A percentile compares a stretch with the other conserved stretches of the same genome.
Evolutionary conservation across 345 rosid genomes (phyloP).

Genomic region (Cardamine occulta): DNA sequence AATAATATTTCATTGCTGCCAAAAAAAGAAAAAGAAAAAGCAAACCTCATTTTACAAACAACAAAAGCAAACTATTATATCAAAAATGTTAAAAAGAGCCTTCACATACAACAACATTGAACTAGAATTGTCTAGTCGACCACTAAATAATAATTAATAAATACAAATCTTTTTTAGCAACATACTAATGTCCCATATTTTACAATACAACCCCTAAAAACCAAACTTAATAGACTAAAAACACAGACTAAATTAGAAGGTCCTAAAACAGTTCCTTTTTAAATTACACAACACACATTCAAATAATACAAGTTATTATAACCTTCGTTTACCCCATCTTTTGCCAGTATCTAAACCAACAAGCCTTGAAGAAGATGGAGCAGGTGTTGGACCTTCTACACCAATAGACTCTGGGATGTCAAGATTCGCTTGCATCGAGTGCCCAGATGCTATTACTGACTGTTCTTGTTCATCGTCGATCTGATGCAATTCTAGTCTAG

Average conservation of each 20-base stretch:
- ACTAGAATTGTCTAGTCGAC: too few relatives aligned
- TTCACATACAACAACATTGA: too few relatives aligned
- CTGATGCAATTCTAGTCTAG: slow-evolving; percentile 57
- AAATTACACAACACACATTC: slow-evolving; percentile 7
- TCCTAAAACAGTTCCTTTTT: neutral
- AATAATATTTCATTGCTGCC: too few relatives aligned
- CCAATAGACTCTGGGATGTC: slow-evolving; percentile 95
- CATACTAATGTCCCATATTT: neutral
- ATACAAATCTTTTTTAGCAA: neutral
- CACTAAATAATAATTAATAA: neutral
- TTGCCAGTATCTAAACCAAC: slow-evolving; percentile 56
- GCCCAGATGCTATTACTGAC: slow-evolving; percentile 47
- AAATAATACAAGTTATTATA: slow-evolving; percentile 28
- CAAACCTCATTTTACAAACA: too few relatives aligned
- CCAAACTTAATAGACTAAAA: neutral
- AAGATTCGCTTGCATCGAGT: slow-evolving; percentile 59
- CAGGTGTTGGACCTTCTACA: slow-evolving; percentile 56
- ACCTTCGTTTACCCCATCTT: slow-evolving; percentile 62
- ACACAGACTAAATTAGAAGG: neutral
- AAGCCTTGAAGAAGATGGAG: slow-evolving; percentile 61
- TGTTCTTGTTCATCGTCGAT: slow-evolving; percentile 53
- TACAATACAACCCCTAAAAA: neutral
- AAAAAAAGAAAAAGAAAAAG: too few relatives aligned
- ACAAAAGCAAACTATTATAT: too few relatives aligned
- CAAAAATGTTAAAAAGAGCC: too few relatives aligned